Base-by-base conservation (phyloP, 805 yeast genomes). In the Debaryomyces maramus region DNA sequence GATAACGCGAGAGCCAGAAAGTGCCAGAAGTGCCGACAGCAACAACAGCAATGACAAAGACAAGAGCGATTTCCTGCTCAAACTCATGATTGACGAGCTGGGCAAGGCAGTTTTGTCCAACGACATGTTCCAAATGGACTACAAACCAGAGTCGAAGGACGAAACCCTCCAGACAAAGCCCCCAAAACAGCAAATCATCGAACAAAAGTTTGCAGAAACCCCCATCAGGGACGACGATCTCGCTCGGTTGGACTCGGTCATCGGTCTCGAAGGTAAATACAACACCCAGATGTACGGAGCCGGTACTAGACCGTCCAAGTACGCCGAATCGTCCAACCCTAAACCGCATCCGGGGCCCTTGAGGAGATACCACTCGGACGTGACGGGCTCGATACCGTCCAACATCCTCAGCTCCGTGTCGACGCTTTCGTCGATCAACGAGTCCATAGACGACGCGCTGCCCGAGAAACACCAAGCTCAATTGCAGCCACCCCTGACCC, bases 31-130 rank as follows among this genome's bases (percentile, higher is more conserved):
- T 15, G 13, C 34, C 10, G 13, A 8, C 11, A 18, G 3, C 6
- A 4, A 14, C 15, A 30, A n/a, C 9, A 22, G 6, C 6, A 23
- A 22, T 10, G 24, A 35, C 11, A 17, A 35, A n/a, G 32, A 35
- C 6, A 31, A 30, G 4, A 39, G 38, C 26, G 64, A 58, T 39
- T 66, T 65, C 43, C 60, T 55, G 45, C 54, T 69, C 46, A 58
- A 58, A 33, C 52, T 69, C 32, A 65, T 60, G 48, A 57, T 70
- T 31, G 73, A 70, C 44, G 72, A 64, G 34, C 58, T 55, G 51
- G 75, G 75, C 7, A 63, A 63, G 38, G 75, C 75, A 6, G 60
- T 59, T 7, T 60, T 70, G 43, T 56, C 64, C 8, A 46, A 46
- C 16, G 57, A 58, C 37, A 45, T 52, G 36, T 33, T 33, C 17